Percentiles rank a stretch among this genome's conserved stretches.
Conservation (phyloP, 441 rosid species). For the Hypseocharis bilobata region DNA sequence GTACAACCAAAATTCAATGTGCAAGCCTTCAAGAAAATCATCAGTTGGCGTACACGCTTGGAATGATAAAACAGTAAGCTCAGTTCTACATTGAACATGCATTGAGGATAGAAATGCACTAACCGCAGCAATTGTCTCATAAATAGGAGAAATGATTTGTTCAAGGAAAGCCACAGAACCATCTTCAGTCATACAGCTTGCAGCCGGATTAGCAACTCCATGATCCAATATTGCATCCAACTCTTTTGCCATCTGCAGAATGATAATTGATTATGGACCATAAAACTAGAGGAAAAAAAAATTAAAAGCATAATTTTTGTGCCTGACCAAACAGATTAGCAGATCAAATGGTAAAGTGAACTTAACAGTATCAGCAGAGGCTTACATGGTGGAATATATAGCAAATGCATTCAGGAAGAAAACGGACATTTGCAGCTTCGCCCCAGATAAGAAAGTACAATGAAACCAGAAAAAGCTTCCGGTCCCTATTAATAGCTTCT, state of each 20-base stretch:
- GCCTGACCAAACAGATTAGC: not conserved
- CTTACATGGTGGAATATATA: conserved; percentile 95
- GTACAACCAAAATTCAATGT: not conserved
- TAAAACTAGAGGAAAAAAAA: not conserved
- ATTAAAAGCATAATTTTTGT: not conserved
- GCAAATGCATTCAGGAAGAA: conserved; percentile 98
- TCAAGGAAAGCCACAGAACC: conserved; percentile 79
- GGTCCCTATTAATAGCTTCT: conserved; percentile 80
- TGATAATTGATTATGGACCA: conserved; percentile 1
- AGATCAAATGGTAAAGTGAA: conserved; percentile 9
- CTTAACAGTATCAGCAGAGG: conserved; percentile 8
- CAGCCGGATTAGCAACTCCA: conserved; percentile 61
- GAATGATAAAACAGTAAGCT: not conserved
- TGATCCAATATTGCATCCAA: conserved; percentile 89
- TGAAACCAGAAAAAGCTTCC: conserved; percentile 87
- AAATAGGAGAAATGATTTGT: conserved; percentile 67
- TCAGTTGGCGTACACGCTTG: not conserved
- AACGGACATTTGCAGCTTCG: conserved; percentile 98
- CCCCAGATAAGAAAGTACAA: conserved; percentile 96
- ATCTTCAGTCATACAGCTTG: conserved; percentile 49
- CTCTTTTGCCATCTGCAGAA: conserved; percentile 88
- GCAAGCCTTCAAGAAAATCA: not conserved
- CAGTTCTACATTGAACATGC: not conserved
- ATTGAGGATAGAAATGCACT: conserved; percentile 25
- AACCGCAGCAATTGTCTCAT: conserved; percentile 49